Evolutionary conservation across 1,139 yeast genomes (phyloP), one percentile per base, ranked within the genome.

Genomic region (Yamadazyma buinensis): DNA sequence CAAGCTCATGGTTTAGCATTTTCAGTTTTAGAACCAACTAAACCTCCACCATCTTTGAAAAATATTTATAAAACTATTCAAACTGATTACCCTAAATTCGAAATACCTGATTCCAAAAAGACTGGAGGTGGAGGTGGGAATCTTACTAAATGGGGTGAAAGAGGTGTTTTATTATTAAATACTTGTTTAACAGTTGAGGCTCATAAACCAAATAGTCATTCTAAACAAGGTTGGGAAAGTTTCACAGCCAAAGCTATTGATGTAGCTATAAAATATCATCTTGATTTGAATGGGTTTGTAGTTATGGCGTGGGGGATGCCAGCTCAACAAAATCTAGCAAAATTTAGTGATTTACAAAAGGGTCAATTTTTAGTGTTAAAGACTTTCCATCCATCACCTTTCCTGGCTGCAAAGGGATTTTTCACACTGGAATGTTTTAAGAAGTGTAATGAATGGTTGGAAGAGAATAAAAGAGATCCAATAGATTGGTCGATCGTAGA

Each of bases 1-100:
- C 98, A 92, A 56, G 99, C 99, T 0, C 98, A 92, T 52, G 99
- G 99, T 0, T 65, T 92, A 20, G 97, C 98, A 5, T 92, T 92
- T 50, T 84, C 95, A 10, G 98, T 92, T 2, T 69, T 78, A 33
- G 83, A 85, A 23, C 95, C 95, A 3, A 69, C 75, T 1, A 80
- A 87, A 1, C 75, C 95, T 0, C 99, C 99, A 2, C 98, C 99
- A 1, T 87, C 97, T 2, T 66, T 92, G 43, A 69, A 77, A 35
- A 92, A 92, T 53, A 94, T 92, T 38, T 94, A 83, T 66, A 92
- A 88, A 53, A 81, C 87, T 11, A 59, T 92, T 13, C 62, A 71
- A 34, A 70, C 66, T 23, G 95, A 88, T 54, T 92, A 80, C 49
- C 84, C 95, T 0, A 77, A 77, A 13, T 88, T 86, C 49, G 59